Base-by-base conservation (phyloP, 441 rosid genomes). In the Corymbia citriodora region DNA sequence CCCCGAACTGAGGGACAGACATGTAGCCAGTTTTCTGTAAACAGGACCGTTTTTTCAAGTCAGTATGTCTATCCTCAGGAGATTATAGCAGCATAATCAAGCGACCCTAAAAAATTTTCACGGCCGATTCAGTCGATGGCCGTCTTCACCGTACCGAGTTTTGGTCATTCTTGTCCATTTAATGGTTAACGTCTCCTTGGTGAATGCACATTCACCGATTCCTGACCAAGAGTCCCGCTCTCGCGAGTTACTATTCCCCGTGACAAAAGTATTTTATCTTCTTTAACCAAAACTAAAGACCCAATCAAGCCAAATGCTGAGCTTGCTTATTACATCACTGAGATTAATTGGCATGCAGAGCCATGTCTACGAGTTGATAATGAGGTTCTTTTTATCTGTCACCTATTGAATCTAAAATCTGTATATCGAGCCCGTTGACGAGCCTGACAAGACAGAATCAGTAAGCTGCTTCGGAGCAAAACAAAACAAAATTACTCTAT, bases 1-100 rank as follows among this genome's bases (percentile, higher is more conserved):
- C 97, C 92, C 99, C 99, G 74, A 97, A 97, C 93, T 94, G 96
- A 86, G 99, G 99, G 85, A 96, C 93, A 33, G 98, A 89, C 91
- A 88, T 86, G 96, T 95, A 93, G 33, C 90, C 94, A 88, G 72
- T 57, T 40, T 93, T 92, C 96, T 96, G 94, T 29, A 87, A 12
- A 86, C 55, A 74, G 63, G 15, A 55, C 29, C 85, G 10, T 79
- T 79, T 48, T 48, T 12, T 45, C 10, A 10, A 79, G 17, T 79
- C 52, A 45, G 85, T 79, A 79, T 12, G 85, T 6, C 85, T 23
- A 79, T 45, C 85, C 52, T 72, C 82, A 72, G 29, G 49, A 83
- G 57, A 29, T 13, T 59, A 31, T 57, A 83, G 17, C 31, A 23
- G 17, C 23, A 88, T 7, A 23, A 50, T 17, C 50, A 5, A 45